Evolutionary conservation across 2,329 filamentous ascomycete genomes (phyloP).

Genomic region (Aspergillus sergii): DNA sequence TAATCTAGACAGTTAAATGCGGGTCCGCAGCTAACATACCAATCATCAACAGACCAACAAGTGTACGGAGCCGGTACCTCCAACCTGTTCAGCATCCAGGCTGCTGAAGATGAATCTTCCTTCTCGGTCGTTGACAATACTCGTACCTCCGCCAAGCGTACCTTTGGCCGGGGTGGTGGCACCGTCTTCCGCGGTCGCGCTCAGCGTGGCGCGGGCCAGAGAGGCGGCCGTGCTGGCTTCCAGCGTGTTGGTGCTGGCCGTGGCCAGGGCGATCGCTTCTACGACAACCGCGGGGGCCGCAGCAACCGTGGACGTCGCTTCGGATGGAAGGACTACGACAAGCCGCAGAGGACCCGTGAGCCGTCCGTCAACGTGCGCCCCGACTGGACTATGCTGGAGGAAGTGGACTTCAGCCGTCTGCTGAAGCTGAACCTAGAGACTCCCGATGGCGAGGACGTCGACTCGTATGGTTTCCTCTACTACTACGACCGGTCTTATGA

Average conservation of each 20-base stretch:
- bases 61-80: conserved; percentile 90
- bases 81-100: conserved; percentile 85
- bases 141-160: conserved; percentile 80
- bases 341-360: conserved; percentile 94
- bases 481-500: conserved; percentile 97
- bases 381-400: conserved; percentile 93
- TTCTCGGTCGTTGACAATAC: conserved; percentile 98
- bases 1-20: background rate
- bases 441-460: conserved; percentile 91
- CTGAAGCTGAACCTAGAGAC: conserved; percentile 94
- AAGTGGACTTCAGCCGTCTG: conserved; percentile 97
- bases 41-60: conserved; percentile 72
- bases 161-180: conserved; percentile 81
- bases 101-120: conserved; percentile 91
- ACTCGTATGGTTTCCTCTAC: conserved; percentile 96
- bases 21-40: background rate
- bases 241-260: conserved; percentile 72
- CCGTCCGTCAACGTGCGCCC: conserved; percentile 94
- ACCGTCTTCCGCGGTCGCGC: conserved; percentile 81
- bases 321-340: conserved; percentile 98
- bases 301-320: conserved; percentile 80
- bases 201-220: conserved; percentile 70
- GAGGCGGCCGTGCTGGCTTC: conserved; percentile 70
- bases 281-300: conserved; percentile 71
- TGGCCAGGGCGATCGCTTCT: conserved; percentile 66